Evolutionary conservation across 768 basidiomycete genomes (phyloP).

Genomic region (Hysterangium stoloniferum): DNA sequence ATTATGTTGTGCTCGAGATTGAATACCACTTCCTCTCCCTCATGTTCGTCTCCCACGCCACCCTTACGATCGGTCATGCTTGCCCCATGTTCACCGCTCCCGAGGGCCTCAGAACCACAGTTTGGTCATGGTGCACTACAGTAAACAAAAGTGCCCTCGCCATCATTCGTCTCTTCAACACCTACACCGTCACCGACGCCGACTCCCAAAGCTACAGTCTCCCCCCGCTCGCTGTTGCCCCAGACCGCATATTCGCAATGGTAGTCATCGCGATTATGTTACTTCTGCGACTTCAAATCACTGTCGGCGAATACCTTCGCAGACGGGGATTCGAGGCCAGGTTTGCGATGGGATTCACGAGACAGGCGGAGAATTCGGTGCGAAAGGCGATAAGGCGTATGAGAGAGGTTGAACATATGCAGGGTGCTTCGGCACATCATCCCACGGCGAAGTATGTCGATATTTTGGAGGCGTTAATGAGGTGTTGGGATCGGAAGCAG

Average conservation of each 20-base stretch:
- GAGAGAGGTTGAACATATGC: neutral
- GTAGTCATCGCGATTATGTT: slow-evolving; percentile 8
- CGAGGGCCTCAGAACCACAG: neutral
- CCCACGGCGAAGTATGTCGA: slow-evolving; percentile 8
- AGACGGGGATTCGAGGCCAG: slow-evolving; percentile 1
- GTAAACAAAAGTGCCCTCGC: slow-evolving; percentile 2
- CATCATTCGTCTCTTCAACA: slow-evolving; percentile 1
- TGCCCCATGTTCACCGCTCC: slow-evolving; percentile 2
- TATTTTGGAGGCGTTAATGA: slow-evolving; percentile 4
- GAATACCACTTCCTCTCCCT: slow-evolving; percentile 10
- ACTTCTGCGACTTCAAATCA: slow-evolving; percentile 6
- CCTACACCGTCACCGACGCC: neutral
- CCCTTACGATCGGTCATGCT: slow-evolving; percentile 5
- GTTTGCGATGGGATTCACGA: slow-evolving; percentile 3
- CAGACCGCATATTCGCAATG: slow-evolving; percentile 9
- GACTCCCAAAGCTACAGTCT: neutral
- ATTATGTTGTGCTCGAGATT: slow-evolving; percentile 7
- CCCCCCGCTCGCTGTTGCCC: neutral
- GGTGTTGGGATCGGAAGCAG: slow-evolving; percentile 9
- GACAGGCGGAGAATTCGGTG: slow-evolving; percentile 2
- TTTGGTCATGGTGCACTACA: slow-evolving; percentile 9
- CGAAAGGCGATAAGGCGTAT: neutral
- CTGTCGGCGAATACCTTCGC: neutral
- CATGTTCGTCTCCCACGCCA: slow-evolving; percentile 2
- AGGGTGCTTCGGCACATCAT: neutral